These are phyloP conservation scores for Isabelozyma heimii DNA, from an alignment of 805 yeast genomes.

Conservation along the genomic window DNA sequence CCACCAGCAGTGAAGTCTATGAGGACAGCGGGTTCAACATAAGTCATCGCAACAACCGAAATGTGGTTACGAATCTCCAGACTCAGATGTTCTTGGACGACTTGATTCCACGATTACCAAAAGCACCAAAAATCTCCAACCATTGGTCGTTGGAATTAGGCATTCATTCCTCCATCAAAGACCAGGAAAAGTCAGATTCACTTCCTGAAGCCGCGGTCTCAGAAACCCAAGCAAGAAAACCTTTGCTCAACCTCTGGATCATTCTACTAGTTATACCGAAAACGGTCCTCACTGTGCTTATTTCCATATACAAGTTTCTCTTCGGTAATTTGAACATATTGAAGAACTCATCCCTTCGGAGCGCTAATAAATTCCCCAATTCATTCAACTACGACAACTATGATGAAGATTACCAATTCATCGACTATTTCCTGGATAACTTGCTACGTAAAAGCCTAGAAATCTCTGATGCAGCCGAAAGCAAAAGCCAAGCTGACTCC, in stretches of 20 bases:
- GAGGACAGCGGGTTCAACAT: constrained; percentile 4
- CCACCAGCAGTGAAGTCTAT: constrained; percentile 10
- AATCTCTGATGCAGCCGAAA: background rate
- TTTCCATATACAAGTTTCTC: constrained; percentile 28
- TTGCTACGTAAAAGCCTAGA: background rate
- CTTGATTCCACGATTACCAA: constrained; percentile 36
- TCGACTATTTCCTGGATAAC: background rate
- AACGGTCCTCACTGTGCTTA: constrained; percentile 40
- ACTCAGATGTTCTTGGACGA: constrained; percentile 21
- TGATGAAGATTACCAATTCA: constrained; percentile 14
- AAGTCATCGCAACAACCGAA: constrained; percentile 4
- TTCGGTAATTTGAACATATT: constrained; percentile 10
- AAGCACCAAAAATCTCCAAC: constrained; percentile 37
- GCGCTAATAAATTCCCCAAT: constrained; percentile 17
- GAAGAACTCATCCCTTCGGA: constrained; percentile 3
- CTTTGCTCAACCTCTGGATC: constrained; percentile 42
- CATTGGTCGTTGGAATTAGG: constrained; percentile 46
- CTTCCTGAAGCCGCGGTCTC: background rate
- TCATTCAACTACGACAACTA: constrained; percentile 25
- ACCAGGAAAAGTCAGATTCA: constrained; percentile 6
- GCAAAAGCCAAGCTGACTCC: constrained; percentile 1
- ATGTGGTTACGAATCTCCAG: constrained; percentile 17
- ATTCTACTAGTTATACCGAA: constrained; percentile 57
- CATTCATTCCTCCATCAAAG: constrained; percentile 28
- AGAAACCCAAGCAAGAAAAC: constrained; percentile 1